A percentile compares a stretch with the other conserved stretches of the same genome.
These are phyloP conservation scores for Candida verbasci DNA, from an alignment of 805 yeast species.

Conservation along the genomic window DNA sequence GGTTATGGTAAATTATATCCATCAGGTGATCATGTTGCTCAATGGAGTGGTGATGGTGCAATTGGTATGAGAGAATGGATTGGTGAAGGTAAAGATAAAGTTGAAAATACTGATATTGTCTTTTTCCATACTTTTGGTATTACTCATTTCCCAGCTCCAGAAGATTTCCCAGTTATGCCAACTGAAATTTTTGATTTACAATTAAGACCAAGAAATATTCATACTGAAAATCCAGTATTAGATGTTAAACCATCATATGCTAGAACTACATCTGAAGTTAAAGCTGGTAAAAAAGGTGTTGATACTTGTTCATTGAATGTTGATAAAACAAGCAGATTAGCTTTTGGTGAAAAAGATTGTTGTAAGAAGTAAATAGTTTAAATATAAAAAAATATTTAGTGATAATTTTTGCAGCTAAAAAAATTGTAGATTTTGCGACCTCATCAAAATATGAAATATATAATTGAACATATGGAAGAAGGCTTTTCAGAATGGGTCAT, in stretches of 20 bases:
- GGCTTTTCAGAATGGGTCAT: constrained; percentile 97
- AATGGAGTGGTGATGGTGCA: constrained; percentile 66
- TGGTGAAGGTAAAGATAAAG: constrained; percentile 53
- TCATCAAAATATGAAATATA: constrained; percentile 62
- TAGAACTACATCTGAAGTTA: constrained; percentile 38
- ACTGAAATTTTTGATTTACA: constrained; percentile 74
- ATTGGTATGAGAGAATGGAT: constrained; percentile 67
- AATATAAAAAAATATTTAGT: too few relatives aligned
- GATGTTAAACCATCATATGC: constrained; percentile 65
- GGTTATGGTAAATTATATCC: constrained; percentile 66
- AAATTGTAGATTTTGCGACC: not conserved
- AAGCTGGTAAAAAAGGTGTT: constrained; percentile 26
- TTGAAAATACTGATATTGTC: constrained; percentile 68
- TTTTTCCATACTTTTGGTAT: constrained; percentile 81
- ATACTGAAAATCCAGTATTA: constrained; percentile 70
- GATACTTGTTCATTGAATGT: constrained; percentile 33
- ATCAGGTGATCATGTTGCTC: constrained; percentile 75
- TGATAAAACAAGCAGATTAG: constrained; percentile 38
- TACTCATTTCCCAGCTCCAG: constrained; percentile 85
- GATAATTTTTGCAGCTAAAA: not conserved
- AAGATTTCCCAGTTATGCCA: constrained; percentile 88
- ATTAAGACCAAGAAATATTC: constrained; percentile 76
- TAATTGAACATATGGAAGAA: constrained; percentile 96
- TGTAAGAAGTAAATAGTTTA: constrained; percentile 13
- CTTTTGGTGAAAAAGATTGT: constrained; percentile 21